These are phyloP conservation scores for Alternaria sp. DNA, from an alignment of 2,329 filamentous ascomycete genomes.

Conservation along the genomic window DNA sequence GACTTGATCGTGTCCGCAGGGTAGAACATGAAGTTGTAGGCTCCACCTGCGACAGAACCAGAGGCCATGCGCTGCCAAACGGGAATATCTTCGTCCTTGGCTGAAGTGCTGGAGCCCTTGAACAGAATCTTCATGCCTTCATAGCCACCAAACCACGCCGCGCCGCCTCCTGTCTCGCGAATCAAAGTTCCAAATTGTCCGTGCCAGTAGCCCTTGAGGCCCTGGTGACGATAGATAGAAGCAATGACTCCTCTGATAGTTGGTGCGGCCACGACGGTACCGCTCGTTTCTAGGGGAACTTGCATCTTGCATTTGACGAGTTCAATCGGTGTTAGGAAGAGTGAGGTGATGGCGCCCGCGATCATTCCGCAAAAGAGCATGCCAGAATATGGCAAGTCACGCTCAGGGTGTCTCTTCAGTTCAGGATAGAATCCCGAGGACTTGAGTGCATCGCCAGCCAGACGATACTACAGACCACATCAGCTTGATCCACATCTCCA, in stretches of 20 bases:
- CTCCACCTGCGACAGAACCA: conserved; percentile 86
- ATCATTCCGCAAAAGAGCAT: conserved; percentile 83
- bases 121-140: conserved; percentile 70
- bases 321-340: conserved; percentile 93
- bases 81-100: conserved; percentile 66
- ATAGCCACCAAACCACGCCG: conserved; percentile 82
- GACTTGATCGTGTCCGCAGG: conserved; percentile 98
- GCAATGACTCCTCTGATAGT: conserved; percentile 74
- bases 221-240: conserved; percentile 82
- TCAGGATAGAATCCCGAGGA: conserved; percentile 63
- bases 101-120: conserved; percentile 54
- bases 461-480: conserved; percentile 49
- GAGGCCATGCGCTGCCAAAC: conserved; percentile 87
- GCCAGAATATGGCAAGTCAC: conserved; percentile 73
- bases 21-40: conserved; percentile 97
- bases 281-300: conserved; percentile 62
- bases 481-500: conserved; percentile 15
- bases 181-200: conserved; percentile 93
- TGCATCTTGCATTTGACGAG: conserved; percentile 99
- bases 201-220: conserved; percentile 88
- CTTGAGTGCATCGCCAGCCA: conserved; percentile 65
- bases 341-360: conserved; percentile 85
- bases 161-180: conserved; percentile 88
- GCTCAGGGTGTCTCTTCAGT: conserved; percentile 46
- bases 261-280: conserved; percentile 57